Evolutionary conservation across 1,284 basidiomycete genomes (phyloP).

Genomic region (Rhodotorula sp.): DNA sequence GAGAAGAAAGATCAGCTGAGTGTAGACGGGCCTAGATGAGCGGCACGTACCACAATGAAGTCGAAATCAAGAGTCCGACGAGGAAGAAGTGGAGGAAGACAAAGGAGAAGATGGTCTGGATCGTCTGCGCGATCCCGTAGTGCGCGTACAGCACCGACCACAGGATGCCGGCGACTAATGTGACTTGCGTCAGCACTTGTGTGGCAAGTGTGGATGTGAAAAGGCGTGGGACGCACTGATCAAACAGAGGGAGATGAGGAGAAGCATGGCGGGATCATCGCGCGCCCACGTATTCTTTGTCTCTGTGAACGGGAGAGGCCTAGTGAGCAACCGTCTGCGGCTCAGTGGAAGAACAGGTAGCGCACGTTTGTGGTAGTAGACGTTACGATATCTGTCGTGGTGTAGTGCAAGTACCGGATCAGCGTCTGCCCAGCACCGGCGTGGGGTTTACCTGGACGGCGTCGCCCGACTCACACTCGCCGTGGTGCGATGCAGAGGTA

Average conservation of each 20-base stretch:
- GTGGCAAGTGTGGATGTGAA: constrained; percentile 10
- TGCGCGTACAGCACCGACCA: constrained; percentile 84
- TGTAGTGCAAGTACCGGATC: background rate
- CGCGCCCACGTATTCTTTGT: constrained; percentile 98
- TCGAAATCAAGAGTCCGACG: constrained; percentile 70
- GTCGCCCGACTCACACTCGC: constrained; percentile 69
- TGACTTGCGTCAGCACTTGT: background rate
- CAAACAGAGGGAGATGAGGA: constrained; percentile 76
- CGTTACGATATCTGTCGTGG: constrained; percentile 66
- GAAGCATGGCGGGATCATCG: constrained; percentile 89
- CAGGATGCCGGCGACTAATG: constrained; percentile 68
- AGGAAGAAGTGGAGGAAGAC: constrained; percentile 82
- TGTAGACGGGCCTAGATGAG: too few species aligned
- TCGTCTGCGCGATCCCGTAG: constrained; percentile 60
- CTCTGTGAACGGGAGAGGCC: constrained; percentile 58
- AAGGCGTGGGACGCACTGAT: constrained; percentile 56
- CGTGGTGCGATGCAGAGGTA: constrained; percentile 86
- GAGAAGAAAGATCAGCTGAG: background rate
- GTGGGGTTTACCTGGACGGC: too few species aligned
- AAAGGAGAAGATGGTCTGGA: constrained; percentile 70
- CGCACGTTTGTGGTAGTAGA: constrained; percentile 86
- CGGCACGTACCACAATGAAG: constrained; percentile 68
- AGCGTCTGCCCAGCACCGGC: background rate
- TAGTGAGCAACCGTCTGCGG: background rate
- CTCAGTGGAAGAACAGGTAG: background rate